phyloP scores from a whole-genome alignment of 139 green algal species.

The Nannochloris sp. region DNA sequence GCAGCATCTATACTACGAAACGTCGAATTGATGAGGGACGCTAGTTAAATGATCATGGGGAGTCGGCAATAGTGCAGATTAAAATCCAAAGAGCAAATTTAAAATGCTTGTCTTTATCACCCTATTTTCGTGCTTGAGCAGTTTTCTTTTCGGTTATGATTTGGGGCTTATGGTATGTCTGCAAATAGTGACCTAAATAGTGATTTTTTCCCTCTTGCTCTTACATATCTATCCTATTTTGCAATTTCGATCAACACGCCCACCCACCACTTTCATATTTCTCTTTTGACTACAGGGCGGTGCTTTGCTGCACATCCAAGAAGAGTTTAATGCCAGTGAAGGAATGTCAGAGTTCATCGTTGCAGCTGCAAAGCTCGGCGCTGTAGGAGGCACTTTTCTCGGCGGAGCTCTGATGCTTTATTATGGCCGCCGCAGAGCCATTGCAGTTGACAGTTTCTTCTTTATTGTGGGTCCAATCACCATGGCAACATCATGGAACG shows the following conservation, averaged over 20 bases:
- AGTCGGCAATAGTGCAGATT: too few relatives aligned
- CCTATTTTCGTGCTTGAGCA: conserved; percentile 50
- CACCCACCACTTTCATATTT: too few relatives aligned
- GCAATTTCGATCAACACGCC: background rate
- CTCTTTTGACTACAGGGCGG: conserved; percentile 62
- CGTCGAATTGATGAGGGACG: too few relatives aligned
- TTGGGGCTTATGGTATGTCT: conserved; percentile 18
- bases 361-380: conserved; percentile 64
- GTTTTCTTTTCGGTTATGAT: conserved; percentile 72
- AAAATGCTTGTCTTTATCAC: conserved; percentile 47
- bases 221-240: background rate
- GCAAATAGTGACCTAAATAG: too few relatives aligned
- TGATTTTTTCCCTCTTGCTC: too few relatives aligned
- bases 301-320: conserved; percentile 58
- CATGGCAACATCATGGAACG: conserved; percentile 49
- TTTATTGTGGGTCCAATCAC: conserved; percentile 61
- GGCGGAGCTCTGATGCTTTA: conserved; percentile 69
- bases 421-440: conserved; percentile 57
- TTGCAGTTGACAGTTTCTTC: conserved; percentile 48
- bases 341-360: conserved; percentile 51
- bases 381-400: conserved; percentile 59
- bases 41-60: too few relatives aligned
- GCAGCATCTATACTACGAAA: too few relatives aligned
- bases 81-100: background rate
- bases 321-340: conserved; percentile 31